Base-by-base conservation (phyloP, 306 rosid genomes). In the Cercis canadensis region DNA sequence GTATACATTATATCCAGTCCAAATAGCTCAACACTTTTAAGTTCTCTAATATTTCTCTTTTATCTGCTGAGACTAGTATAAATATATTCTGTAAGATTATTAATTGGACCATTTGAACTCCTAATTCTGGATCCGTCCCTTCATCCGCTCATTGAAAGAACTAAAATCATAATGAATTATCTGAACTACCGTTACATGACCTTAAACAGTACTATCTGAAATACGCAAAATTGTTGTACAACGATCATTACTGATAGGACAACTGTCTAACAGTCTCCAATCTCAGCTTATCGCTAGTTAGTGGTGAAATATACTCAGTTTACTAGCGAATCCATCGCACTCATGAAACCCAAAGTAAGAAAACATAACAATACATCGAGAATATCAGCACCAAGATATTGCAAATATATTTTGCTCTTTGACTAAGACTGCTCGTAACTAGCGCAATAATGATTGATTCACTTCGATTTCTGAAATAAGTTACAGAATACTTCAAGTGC, bases 71-170 rank as follows among this genome's bases (percentile, higher is more conserved):
- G 40, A 67, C 43, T 53, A 39, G 61, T 36, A 58, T 6, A 45
- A 77, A 37, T 14, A 58, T 44, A 61, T 33, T 57, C 47, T 44
- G 16, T 31, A 33, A 18, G 5, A 67, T 10, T 59, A 58, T 44
- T 70, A 50, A 50, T 54, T 9, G 50, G 24, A 8, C 47, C 46
- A 66, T 44, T 61, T 45, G 19, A 77, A 57, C 45, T 5, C 21
- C 11, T 57, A 75, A 16, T 46, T 46, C 57, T 11, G 32, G 13
- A 37, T 67, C 73, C 47, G 65, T 65, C 14, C 4, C 40, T 62
- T 63, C 39, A 59, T 8, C 37, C 17, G 2, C 11, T 16, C 46
- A 31, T 16, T 10, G 31, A 60, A 43, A 64, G 61, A 5, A 57
- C 5, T 9, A 43, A 33, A 53, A 24, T 44, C 55, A 79, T 18